Percentiles rank a stretch among this genome's conserved stretches.
Evolutionary conservation across 2,329 filamentous ascomycete species (phyloP).

Genomic region (Ophiosphaerella narmari): DNA sequence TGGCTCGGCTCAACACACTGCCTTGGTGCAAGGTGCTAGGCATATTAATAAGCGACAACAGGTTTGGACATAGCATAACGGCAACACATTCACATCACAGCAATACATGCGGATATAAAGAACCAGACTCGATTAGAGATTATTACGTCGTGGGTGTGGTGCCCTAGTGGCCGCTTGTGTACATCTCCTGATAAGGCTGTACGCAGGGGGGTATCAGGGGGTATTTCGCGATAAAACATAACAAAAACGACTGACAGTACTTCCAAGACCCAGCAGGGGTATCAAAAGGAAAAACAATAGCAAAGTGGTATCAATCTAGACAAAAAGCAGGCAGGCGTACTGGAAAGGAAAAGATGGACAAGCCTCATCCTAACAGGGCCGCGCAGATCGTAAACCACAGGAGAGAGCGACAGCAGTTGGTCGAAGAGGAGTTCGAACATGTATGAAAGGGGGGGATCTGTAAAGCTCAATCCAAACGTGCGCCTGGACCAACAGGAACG

Average conservation of each 20-base stretch:
- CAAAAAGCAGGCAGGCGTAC: slow-evolving; percentile 43
- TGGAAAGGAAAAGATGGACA: slow-evolving; percentile 36
- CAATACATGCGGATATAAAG: neutral
- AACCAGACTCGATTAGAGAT: slow-evolving; percentile 43
- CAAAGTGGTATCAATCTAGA: slow-evolving; percentile 52
- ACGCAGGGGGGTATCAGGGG: slow-evolving; percentile 49
- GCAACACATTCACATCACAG: too few species aligned
- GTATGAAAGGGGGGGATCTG: slow-evolving; percentile 37
- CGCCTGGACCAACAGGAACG: slow-evolving; percentile 27
- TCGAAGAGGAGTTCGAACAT: slow-evolving; percentile 27
- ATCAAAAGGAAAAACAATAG: slow-evolving; percentile 47
- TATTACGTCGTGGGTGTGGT: slow-evolving; percentile 40
- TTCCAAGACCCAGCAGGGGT: slow-evolving; percentile 40
- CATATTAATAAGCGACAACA: neutral
- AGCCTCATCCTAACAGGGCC: slow-evolving; percentile 43
- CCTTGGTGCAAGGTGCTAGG: neutral
- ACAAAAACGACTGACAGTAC: slow-evolving; percentile 34
- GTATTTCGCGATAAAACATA: slow-evolving; percentile 45
- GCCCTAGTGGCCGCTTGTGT: slow-evolving; percentile 49
- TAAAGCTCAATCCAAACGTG: slow-evolving; percentile 38
- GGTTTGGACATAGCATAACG: too few species aligned
- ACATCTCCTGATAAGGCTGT: slow-evolving; percentile 46
- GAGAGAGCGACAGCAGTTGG: slow-evolving; percentile 36
- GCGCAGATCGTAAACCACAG: slow-evolving; percentile 38
- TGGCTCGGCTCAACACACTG: neutral